Percentiles rank a stretch among this genome's conserved stretches.
Conservation (phyloP, 1,284 basidiomycete species). For the Heterobasidion annosum region DNA sequence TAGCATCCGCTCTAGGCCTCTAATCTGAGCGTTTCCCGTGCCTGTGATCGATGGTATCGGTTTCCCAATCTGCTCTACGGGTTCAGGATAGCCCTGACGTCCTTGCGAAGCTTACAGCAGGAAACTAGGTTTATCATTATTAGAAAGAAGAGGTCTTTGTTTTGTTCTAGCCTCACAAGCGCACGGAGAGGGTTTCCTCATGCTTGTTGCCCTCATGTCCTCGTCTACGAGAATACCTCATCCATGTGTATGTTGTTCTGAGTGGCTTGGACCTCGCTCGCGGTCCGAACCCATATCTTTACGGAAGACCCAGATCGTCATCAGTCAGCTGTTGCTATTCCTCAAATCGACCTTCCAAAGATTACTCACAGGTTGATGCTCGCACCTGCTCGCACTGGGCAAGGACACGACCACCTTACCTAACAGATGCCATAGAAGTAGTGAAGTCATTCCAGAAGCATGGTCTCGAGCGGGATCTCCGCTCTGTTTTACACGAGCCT, state of each 20-base stretch:
- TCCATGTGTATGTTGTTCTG: background rate
- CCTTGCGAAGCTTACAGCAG: background rate
- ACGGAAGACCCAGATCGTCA: too few species aligned
- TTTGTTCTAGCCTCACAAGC: background rate
- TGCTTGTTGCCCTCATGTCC: background rate
- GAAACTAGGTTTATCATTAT: constrained; percentile 1
- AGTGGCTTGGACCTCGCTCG: background rate
- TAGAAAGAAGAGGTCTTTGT: background rate
- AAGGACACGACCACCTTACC: background rate
- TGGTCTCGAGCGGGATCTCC: constrained; percentile 1
- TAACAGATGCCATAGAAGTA: background rate
- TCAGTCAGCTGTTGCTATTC: too few species aligned
- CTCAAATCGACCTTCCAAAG: too few species aligned
- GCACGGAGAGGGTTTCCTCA: background rate
- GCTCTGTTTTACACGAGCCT: background rate
- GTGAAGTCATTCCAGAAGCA: constrained; percentile 2
- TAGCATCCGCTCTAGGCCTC: background rate
- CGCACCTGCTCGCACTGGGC: too few species aligned
- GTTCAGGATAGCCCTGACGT: background rate
- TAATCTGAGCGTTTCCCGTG: background rate
- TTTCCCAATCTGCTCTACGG: background rate
- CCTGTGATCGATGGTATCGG: constrained; percentile 1
- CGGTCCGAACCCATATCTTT: too few species aligned
- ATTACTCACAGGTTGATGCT: too few species aligned
- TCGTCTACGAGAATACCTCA: background rate